These are phyloP conservation scores for Mortierella sp. DNA, from an alignment of 371 early-diverging fungal species.

Conservation along the genomic window DNA sequence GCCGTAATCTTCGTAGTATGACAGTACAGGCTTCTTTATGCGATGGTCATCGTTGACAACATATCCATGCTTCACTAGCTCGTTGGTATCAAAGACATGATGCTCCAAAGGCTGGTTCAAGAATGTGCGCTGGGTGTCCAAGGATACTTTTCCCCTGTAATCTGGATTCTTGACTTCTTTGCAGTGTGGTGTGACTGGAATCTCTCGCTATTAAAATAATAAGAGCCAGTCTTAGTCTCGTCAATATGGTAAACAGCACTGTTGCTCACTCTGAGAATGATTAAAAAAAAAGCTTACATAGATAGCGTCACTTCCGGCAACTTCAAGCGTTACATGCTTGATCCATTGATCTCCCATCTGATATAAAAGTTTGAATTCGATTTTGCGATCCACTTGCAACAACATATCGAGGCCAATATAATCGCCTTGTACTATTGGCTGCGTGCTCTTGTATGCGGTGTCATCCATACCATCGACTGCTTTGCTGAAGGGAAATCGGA, in stretches of 20 bases:
- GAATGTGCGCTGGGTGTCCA: conserved; percentile 24
- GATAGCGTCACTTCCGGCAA: conserved; percentile 41
- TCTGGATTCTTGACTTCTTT: conserved; percentile 44
- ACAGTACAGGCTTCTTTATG: conserved; percentile 14
- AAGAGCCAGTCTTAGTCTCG: neutral
- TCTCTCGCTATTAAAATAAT: conserved; percentile 16
- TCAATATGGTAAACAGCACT: too few relatives aligned
- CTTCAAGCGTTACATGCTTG: conserved; percentile 38
- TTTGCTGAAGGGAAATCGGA: conserved; percentile 60
- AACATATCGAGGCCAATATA: conserved; percentile 75
- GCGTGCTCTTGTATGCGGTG: conserved; percentile 38
- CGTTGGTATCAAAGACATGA: conserved; percentile 30
- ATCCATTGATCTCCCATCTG: conserved; percentile 58
- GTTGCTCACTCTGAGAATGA: too few relatives aligned
- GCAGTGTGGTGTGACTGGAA: conserved; percentile 24
- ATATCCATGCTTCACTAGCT: conserved; percentile 25
- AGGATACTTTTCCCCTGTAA: conserved; percentile 31
- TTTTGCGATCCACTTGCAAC: conserved; percentile 59
- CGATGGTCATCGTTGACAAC: conserved; percentile 7
- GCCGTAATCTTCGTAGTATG: conserved; percentile 51
- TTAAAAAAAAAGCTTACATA: conserved; percentile 35
- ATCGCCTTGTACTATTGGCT: conserved; percentile 59
- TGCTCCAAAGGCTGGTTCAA: conserved; percentile 37
- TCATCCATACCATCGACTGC: conserved; percentile 65
- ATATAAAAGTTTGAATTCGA: conserved; percentile 41